Percentiles rank a stretch among this genome's conserved stretches.
Evolutionary conservation across 2,329 filamentous ascomycete genomes (phyloP).

Genomic region (Blastomyces emzantsi): DNA sequence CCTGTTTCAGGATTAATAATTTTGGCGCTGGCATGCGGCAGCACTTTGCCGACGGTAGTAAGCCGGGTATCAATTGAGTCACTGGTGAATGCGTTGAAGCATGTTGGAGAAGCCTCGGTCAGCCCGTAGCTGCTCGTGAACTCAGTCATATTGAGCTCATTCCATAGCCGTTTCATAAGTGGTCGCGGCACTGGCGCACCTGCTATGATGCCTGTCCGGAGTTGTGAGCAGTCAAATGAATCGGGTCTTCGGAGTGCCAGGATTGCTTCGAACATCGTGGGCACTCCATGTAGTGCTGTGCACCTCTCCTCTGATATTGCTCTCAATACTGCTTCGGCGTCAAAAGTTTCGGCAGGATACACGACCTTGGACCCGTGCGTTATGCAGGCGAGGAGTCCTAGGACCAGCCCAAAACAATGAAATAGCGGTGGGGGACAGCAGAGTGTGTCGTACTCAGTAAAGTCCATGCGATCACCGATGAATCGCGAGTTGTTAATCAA

Average conservation of each 20-base stretch:
- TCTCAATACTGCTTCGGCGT: constrained; percentile 55
- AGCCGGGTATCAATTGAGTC: constrained; percentile 59
- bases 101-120: constrained; percentile 70
- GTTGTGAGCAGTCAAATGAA: constrained; percentile 41
- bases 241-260: constrained; percentile 41
- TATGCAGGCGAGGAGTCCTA: constrained; percentile 62
- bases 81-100: constrained; percentile 69
- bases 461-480: constrained; percentile 64
- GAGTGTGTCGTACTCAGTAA: constrained; percentile 57
- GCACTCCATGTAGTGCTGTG: constrained; percentile 71
- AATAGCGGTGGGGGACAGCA: constrained; percentile 79
- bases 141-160: constrained; percentile 64
- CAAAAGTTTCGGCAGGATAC: constrained; percentile 66
- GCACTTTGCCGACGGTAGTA: constrained; percentile 63
- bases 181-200: constrained; percentile 67
- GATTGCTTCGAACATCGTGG: constrained; percentile 71
- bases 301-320: constrained; percentile 59
- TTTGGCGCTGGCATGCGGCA: constrained; percentile 69
- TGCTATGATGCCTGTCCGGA: constrained; percentile 70
- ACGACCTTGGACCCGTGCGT: constrained; percentile 70
- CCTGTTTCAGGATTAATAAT: constrained; percentile 59
- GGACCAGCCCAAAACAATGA: constrained; percentile 75
- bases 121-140: constrained; percentile 62
- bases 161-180: constrained; percentile 63
- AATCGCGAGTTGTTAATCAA: constrained; percentile 57